Evolutionary conservation across 1,139 yeast genomes (phyloP).

Genomic region (Insectozyma bohioensis): DNA sequence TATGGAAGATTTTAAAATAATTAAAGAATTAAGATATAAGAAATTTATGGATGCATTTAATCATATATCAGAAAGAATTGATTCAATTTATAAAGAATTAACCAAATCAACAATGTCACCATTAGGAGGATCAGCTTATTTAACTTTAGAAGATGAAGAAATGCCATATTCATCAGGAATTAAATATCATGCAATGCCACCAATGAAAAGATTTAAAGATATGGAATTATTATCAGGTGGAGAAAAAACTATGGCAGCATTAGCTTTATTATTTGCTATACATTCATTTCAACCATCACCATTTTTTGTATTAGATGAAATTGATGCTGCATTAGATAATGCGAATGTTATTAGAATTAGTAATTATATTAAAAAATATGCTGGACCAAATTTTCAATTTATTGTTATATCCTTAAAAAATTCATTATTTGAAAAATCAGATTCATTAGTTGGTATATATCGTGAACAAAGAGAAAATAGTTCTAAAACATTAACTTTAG

Average conservation of each 20-base stretch:
- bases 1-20: slow-evolving; percentile 55
- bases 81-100: slow-evolving; percentile 80
- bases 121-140: slow-evolving; percentile 89
- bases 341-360: slow-evolving; percentile 86
- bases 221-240: slow-evolving; percentile 96
- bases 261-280: slow-evolving; percentile 86
- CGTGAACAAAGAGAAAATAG: slow-evolving; percentile 78
- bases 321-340: slow-evolving; percentile 94
- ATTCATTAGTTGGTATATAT: slow-evolving; percentile 90
- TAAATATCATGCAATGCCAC: slow-evolving; percentile 95
- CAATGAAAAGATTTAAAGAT: slow-evolving; percentile 88
- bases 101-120: slow-evolving; percentile 70
- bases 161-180: slow-evolving; percentile 85
- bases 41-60: slow-evolving; percentile 71
- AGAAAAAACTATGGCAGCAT: slow-evolving; percentile 94
- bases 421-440: slow-evolving; percentile 83
- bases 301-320: slow-evolving; percentile 92
- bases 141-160: slow-evolving; percentile 84
- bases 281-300: slow-evolving; percentile 94
- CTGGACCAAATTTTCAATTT: slow-evolving; percentile 82
- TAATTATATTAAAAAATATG: slow-evolving; percentile 72
- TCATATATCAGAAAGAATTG: slow-evolving; percentile 73
- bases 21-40: slow-evolving; percentile 60
- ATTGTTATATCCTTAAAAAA: slow-evolving; percentile 92
- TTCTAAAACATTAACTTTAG: slow-evolving; percentile 74